Conservation (phyloP, 164 flowering plant species). For the Aristolochia californica region DNA sequence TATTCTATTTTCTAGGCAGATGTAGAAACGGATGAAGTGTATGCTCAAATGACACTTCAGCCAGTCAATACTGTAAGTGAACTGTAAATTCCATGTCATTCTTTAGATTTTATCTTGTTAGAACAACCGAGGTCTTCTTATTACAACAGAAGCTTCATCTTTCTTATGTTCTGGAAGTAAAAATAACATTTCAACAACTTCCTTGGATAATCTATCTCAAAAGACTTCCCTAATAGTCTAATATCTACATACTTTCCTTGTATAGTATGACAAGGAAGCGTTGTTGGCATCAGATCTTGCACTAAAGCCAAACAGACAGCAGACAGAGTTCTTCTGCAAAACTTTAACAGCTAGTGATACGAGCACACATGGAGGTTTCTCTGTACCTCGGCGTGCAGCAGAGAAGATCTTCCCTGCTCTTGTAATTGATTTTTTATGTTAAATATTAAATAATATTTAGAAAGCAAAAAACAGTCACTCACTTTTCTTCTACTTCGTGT, state of each 20-base stretch:
- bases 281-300: slow-evolving; percentile 83
- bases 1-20: slow-evolving; percentile 59
- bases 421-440: slow-evolving; percentile 27
- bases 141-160: too few relatives aligned
- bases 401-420: slow-evolving; percentile 95
- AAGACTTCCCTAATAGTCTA: too few relatives aligned
- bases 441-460: not conserved
- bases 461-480: not conserved
- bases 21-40: slow-evolving; percentile 95
- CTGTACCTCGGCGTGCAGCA: slow-evolving; percentile 99
- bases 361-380: slow-evolving; percentile 99
- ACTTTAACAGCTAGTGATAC: slow-evolving; percentile 97
- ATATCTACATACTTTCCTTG: not conserved
- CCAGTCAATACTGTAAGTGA: slow-evolving; percentile 79
- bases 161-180: too few relatives aligned
- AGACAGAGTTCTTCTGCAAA: slow-evolving; percentile 91
- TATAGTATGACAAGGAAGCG: slow-evolving; percentile 88
- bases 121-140: too few relatives aligned
- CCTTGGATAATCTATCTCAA: not conserved
- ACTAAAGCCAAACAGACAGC: slow-evolving; percentile 63
- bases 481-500: not conserved
- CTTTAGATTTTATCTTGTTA: too few relatives aligned
- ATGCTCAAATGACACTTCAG: slow-evolving; percentile 97
- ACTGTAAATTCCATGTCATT: too few relatives aligned
- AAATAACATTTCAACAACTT: too few relatives aligned